Evolutionary conservation across 345 rosid genomes (phyloP).

Genomic region (Microcos paniculata): DNA sequence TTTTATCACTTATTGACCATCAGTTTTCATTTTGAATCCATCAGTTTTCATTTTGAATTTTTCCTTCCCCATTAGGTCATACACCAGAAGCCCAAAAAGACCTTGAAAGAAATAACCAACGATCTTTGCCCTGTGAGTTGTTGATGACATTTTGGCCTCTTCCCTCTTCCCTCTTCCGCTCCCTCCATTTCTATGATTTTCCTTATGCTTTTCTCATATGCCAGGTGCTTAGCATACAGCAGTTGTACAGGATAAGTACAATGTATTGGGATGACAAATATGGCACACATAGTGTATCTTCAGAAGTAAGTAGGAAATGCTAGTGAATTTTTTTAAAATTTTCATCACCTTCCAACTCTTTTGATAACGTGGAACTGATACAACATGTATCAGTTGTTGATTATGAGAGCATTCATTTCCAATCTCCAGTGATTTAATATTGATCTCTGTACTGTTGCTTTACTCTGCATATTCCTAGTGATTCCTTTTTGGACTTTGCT

Average conservation of each 20-base stretch:
- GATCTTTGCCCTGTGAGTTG: constrained; percentile 86
- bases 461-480: neutral
- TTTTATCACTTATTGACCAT: constrained; percentile 1
- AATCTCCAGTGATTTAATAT: neutral
- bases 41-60: neutral
- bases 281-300: constrained; percentile 85
- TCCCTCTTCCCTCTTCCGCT: neutral
- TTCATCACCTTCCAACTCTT: neutral
- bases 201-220: constrained; percentile 4
- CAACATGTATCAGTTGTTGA: neutral
- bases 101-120: constrained; percentile 78
- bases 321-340: neutral
- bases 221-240: constrained; percentile 94
- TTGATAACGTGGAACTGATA: neutral
- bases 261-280: constrained; percentile 99
- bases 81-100: constrained; percentile 98
- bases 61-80: constrained; percentile 51
- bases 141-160: neutral
- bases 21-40: neutral
- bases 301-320: constrained; percentile 61
- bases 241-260: constrained; percentile 86
- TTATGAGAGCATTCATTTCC: neutral
- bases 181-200: constrained; percentile 7
- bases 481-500: neutral
- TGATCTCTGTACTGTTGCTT: neutral